These are phyloP conservation scores for Tilletia caries DNA, from an alignment of 1,284 basidiomycete species.

Conservation along the genomic window DNA sequence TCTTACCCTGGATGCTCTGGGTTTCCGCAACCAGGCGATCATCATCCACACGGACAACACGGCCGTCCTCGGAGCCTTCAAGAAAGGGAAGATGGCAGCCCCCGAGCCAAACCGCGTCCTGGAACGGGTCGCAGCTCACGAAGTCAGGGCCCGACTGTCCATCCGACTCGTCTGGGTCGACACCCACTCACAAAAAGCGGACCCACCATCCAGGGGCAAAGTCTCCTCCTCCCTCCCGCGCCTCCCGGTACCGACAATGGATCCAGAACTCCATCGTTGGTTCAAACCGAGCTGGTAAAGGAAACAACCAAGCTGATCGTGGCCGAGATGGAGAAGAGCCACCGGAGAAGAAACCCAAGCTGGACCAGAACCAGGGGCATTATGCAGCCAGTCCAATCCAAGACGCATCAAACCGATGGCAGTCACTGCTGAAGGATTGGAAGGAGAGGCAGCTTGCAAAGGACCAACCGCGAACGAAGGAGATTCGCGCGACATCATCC, in stretches of 20 bases:
- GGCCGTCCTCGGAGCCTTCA: neutral
- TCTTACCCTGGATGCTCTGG: neutral
- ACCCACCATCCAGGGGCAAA: neutral
- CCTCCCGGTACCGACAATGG: neutral
- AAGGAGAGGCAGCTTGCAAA: too few relatives aligned
- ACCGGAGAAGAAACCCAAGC: neutral
- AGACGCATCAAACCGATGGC: too few relatives aligned
- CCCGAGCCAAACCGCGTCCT: neutral
- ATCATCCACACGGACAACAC: constrained; percentile 1
- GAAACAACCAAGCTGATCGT: too few relatives aligned
- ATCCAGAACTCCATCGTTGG: too few relatives aligned
- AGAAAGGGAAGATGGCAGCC: neutral
- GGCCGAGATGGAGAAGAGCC: neutral
- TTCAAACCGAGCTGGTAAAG: too few relatives aligned
- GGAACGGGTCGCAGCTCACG: neutral
- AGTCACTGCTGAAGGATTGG: too few relatives aligned
- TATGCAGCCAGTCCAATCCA: too few relatives aligned
- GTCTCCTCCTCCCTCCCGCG: neutral
- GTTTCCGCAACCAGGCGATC: neutral
- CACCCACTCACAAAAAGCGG: neutral
- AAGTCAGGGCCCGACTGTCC: neutral
- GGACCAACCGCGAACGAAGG: too few relatives aligned
- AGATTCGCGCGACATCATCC: too few relatives aligned
- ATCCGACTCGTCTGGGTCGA: neutral
- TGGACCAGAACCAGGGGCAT: too few relatives aligned